phyloP scores from a whole-genome alignment of 139 green algal genomes.

The Monoraphidium neglectum region DNA sequence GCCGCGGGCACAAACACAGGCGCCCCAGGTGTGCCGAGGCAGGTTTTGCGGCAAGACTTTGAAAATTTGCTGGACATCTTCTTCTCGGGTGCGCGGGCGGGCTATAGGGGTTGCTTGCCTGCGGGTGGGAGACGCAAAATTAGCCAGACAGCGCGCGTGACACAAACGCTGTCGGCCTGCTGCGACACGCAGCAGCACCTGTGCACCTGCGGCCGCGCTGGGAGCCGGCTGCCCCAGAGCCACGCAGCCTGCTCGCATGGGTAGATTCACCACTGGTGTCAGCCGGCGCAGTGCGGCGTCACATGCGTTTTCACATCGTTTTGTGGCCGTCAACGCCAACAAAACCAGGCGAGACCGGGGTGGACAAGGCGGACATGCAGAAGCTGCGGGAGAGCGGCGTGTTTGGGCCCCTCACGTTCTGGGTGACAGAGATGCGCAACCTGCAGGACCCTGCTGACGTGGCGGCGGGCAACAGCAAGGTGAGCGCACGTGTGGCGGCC shows the following conservation, averaged over 20 bases:
- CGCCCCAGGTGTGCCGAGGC: slow-evolving; percentile 21
- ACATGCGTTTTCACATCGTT: too few species aligned
- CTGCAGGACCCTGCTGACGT: slow-evolving; percentile 26
- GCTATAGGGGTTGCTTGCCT: too few species aligned
- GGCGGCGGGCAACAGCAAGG: background rate
- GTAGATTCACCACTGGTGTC: too few species aligned
- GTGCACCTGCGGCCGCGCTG: too few species aligned
- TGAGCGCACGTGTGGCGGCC: background rate
- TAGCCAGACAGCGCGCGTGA: too few species aligned
- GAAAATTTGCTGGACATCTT: slow-evolving; percentile 61
- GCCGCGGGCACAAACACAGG: background rate
- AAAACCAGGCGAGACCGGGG: slow-evolving; percentile 21
- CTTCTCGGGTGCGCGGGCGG: slow-evolving; percentile 14
- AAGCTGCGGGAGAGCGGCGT: slow-evolving; percentile 45
- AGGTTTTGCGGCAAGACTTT: slow-evolving; percentile 70
- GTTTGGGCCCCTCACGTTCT: slow-evolving; percentile 82
- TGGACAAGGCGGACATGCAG: slow-evolving; percentile 32
- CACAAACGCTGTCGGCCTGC: too few species aligned
- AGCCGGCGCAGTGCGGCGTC: too few species aligned
- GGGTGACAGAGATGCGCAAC: slow-evolving; percentile 75
- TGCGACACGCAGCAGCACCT: too few species aligned
- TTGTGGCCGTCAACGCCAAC: too few species aligned
- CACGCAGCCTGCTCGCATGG: too few species aligned
- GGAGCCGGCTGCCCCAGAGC: too few species aligned
- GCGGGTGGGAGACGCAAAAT: too few species aligned